These are phyloP conservation scores for Aspergillus jensenii DNA, from an alignment of 2,329 filamentous ascomycete genomes.

Conservation along the genomic window DNA sequence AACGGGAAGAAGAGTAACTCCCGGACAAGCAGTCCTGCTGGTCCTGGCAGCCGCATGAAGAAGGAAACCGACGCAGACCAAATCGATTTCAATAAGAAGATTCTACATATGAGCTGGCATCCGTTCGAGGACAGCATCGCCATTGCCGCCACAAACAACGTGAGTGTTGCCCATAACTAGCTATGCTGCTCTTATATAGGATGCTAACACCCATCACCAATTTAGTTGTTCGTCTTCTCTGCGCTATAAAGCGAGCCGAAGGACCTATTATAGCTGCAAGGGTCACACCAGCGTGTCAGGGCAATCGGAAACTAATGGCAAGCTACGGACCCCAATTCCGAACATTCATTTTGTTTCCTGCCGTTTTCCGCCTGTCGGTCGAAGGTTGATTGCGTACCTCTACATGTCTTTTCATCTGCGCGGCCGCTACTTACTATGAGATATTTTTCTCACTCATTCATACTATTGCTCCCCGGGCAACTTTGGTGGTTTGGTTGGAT, in stretches of 20 bases:
- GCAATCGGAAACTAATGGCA: conserved; percentile 4
- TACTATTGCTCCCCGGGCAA: conserved; percentile 4
- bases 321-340: conserved; percentile 18
- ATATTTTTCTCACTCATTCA: conserved; percentile 3
- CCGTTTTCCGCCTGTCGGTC: conserved; percentile 17
- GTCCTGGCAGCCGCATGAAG: conserved; percentile 89
- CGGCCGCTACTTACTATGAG: conserved; percentile 9
- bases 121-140: conserved; percentile 99
- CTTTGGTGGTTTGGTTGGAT: conserved; percentile 18
- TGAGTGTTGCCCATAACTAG: conserved; percentile 55
- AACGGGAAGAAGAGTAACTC: conserved; percentile 84
- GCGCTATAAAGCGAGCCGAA: conserved; percentile 55
- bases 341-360: conserved; percentile 3
- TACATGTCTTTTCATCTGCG: conserved; percentile 13
- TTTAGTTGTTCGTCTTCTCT: conserved; percentile 74
- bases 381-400: conserved; percentile 19
- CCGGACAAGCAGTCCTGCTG: conserved; percentile 82
- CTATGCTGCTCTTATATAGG: not conserved
- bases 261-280: conserved; percentile 19
- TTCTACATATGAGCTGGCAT: conserved; percentile 99
- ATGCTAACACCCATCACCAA: conserved; percentile 15
- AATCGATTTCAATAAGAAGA: conserved; percentile 99
- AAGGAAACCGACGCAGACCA: conserved; percentile 99
- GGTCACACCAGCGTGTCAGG: conserved; percentile 22
- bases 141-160: conserved; percentile 98